Base-by-base conservation (phyloP, 2,329 filamentous ascomycete species). In the Aspergillus ustus region DNA sequence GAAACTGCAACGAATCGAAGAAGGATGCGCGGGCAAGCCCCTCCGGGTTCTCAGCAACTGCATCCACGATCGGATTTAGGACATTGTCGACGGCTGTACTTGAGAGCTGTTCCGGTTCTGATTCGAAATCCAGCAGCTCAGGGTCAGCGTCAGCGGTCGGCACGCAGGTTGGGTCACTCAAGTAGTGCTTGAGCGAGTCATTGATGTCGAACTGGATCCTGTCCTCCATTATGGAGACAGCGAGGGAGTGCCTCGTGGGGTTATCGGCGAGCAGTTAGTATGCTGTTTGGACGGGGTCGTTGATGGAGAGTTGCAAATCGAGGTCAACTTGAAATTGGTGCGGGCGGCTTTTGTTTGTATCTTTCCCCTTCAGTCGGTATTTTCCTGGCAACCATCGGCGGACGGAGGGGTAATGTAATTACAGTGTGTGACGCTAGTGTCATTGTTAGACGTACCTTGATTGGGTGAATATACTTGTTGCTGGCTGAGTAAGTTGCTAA, bases 161-260 rank as follows among this genome's bases (percentile, higher is more conserved):
- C 59, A 98, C 91, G 44, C 87, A 86, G 50, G 88, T 83, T 8
- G 95, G 94, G 76, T 98, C 94, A 80, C 92, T 96, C 86, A 97
- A 91, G 80, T 97, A 99, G 76, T 92, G 87, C 84, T 97, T 97
- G 78, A 98, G 90, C 67, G 93, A 92, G 82, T 97, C 91, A 77
- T 97, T 97, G 79, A 99, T 92, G 78, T 98, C 92, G 81, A 99
- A 99, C 73, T 89, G 86, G 75, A 93, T 86, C 66, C 79, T 81
- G 67, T 83, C 81, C 70, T 84, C 84, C 82, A 91, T 91, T 73
- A 83, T 90, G 88, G 64, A 63, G 60, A 62, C 62, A 52, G 53
- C 60, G 63, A 67, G 65, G 58, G 22, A 54, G 43, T 31, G 53
- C 69, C 64, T 70, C 64, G 56, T 56, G 57, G 52, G 53, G 62